Conservation (phyloP, 1,284 basidiomycete genomes). For the Puccinia hordei region DNA sequence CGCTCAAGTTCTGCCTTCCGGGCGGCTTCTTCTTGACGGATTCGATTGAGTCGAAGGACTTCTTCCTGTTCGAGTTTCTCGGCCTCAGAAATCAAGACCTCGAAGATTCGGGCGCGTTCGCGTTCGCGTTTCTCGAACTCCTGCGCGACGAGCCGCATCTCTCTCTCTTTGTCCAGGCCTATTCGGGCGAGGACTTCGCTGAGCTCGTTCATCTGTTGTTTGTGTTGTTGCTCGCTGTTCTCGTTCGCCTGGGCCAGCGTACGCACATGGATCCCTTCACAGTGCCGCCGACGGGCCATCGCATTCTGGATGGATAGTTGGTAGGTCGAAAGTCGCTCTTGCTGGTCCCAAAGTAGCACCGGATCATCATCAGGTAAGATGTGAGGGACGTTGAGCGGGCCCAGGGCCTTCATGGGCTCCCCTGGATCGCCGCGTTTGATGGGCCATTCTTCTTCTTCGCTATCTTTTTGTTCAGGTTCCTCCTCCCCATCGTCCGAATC, state of each 20-base stretch:
- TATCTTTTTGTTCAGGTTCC: conserved; percentile 18
- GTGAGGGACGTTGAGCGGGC: conserved; percentile 4
- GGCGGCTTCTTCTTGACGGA: conserved; percentile 41
- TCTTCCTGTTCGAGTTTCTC: conserved; percentile 45
- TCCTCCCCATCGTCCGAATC: conserved; percentile 36
- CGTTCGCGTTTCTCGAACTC: conserved; percentile 43
- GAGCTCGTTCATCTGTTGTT: conserved; percentile 45
- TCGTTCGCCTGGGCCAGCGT: conserved; percentile 30
- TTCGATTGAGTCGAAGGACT: conserved; percentile 10
- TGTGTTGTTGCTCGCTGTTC: conserved; percentile 10
- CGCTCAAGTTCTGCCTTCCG: conserved; percentile 36
- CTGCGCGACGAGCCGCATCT: conserved; percentile 20
- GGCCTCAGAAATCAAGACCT: conserved; percentile 34
- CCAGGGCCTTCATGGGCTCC: neutral
- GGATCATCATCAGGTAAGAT: conserved; percentile 42
- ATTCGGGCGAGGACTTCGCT: conserved; percentile 35
- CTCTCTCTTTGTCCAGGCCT: conserved; percentile 29
- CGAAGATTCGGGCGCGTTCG: conserved; percentile 18
- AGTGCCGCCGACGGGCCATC: conserved; percentile 25
- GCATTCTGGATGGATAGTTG: conserved; percentile 36
- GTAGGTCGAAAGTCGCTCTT: conserved; percentile 37
- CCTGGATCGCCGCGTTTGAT: conserved; percentile 20
- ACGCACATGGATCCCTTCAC: conserved; percentile 37
- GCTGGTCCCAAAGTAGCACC: conserved; percentile 34
- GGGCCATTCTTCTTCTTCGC: conserved; percentile 48